Percentiles rank a stretch among this genome's conserved stretches.
These are phyloP conservation scores for Calonectria pteridis DNA, from an alignment of 2,329 filamentous ascomycete species.

Conservation along the genomic window DNA sequence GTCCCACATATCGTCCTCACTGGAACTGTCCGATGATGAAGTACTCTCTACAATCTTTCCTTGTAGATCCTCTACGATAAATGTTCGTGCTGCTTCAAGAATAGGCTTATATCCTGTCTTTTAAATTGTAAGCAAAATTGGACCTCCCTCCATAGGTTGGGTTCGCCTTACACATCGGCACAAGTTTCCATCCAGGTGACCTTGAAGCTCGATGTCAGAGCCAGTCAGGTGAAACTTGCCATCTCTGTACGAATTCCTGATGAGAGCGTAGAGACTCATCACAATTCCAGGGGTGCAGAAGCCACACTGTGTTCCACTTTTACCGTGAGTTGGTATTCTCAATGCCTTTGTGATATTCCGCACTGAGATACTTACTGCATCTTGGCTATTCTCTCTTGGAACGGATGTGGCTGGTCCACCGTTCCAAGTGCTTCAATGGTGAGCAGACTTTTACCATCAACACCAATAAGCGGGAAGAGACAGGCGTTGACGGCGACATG, in stretches of 20 bases:
- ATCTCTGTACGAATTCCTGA: constrained; percentile 69
- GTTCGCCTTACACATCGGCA: constrained; percentile 73
- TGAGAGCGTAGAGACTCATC: constrained; percentile 91
- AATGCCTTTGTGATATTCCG: background rate
- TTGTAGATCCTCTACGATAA: constrained; percentile 16
- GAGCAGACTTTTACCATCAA: constrained; percentile 94
- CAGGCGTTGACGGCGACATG: constrained; percentile 94
- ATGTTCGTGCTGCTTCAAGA: constrained; percentile 17
- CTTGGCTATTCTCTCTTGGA: constrained; percentile 87
- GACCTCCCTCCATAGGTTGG: fast-evolving
- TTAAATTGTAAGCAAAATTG: background rate
- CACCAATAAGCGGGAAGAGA: constrained; percentile 86
- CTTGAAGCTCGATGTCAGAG: constrained; percentile 83
- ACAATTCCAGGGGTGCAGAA: constrained; percentile 96
- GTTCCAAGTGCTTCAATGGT: constrained; percentile 92
- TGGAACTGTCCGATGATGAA: background rate
- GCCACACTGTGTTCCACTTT: constrained; percentile 79
- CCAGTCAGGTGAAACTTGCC: constrained; percentile 69
- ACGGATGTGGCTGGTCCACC: constrained; percentile 82
- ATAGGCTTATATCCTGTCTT: constrained; percentile 28
- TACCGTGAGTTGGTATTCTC: constrained; percentile 25
- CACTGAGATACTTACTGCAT: constrained; percentile 63
- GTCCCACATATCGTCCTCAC: background rate
- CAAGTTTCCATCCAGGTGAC: constrained; percentile 92
- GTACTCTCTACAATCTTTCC: constrained; percentile 5